Percentiles rank a stretch among this genome's conserved stretches.
phyloP scores from a whole-genome alignment of 305 asterid species.

The Fraxinus xanthoxyloides region DNA sequence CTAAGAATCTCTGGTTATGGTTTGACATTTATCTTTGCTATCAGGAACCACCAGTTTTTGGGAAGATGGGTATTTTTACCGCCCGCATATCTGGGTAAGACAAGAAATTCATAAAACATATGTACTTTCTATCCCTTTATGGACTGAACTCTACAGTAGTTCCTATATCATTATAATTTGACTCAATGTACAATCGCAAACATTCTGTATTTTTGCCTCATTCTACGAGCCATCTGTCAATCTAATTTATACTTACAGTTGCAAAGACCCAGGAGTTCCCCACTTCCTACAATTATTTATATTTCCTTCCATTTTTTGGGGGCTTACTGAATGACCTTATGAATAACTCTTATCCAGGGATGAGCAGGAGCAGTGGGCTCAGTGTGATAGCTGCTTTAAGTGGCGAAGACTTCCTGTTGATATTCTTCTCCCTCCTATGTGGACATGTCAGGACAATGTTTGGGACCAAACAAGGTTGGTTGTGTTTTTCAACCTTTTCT shows the following conservation, averaged over 20 bases:
- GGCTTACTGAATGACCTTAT: slow-evolving; percentile 10
- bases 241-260: background rate
- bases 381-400: slow-evolving; percentile 78
- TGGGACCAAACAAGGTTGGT: slow-evolving; percentile 58
- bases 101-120: slow-evolving; percentile 3
- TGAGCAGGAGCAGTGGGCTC: slow-evolving; percentile 86
- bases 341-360: slow-evolving; percentile 44
- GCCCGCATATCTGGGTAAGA: slow-evolving; percentile 82
- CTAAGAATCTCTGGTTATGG: slow-evolving; percentile 19
- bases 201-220: background rate
- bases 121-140: background rate
- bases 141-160: background rate
- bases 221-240: background rate
- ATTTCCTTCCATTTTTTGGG: background rate
- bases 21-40: slow-evolving; percentile 27
- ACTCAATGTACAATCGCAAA: background rate
- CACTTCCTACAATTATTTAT: background rate
- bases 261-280: background rate
- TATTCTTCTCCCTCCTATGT: slow-evolving; percentile 78
- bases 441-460: slow-evolving; percentile 76
- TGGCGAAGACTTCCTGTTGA: slow-evolving; percentile 79
- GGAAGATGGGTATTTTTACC: slow-evolving; percentile 69
- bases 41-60: slow-evolving; percentile 93
- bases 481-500: slow-evolving; percentile 5
- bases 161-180: background rate